Evolutionary conservation across 2,329 filamentous ascomycete genomes (phyloP).

Genomic region (Fusarium sacchari): DNA sequence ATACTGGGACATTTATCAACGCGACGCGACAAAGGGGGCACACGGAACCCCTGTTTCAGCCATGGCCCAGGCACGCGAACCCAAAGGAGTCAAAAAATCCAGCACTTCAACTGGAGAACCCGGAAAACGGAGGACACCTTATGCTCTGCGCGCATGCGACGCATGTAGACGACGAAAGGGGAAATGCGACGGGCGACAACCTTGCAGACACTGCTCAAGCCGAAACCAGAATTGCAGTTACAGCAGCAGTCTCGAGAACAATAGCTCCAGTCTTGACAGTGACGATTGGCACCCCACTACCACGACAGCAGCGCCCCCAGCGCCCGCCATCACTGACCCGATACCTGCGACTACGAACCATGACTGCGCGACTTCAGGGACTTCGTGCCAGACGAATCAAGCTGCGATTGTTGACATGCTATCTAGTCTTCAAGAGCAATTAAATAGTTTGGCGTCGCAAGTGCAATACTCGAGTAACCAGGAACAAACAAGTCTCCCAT

Average conservation of each 20-base stretch:
- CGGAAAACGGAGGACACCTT: conserved; percentile 11
- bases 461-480: conserved; percentile 2
- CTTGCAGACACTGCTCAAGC: conserved; percentile 8
- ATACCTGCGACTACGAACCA: neutral
- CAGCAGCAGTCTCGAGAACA: neutral
- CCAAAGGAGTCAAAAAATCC: conserved; percentile 6
- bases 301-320: neutral
- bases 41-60: neutral
- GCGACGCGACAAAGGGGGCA: neutral
- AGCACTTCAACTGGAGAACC: neutral
- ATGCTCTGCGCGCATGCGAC: conserved; percentile 18
- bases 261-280: neutral
- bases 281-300: conserved; percentile 3
- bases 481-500: neutral
- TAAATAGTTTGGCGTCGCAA: conserved; percentile 23
- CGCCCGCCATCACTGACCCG: neutral
- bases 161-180: conserved; percentile 21
- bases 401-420: conserved; percentile 21
- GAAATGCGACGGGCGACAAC: conserved; percentile 18
- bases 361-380: neutral
- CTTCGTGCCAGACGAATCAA: conserved; percentile 1
- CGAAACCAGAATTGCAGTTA: conserved; percentile 11
- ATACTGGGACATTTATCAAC: neutral
- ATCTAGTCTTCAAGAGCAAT: conserved; percentile 11
- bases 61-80: conserved; percentile 14